A percentile compares a stretch with the other conserved stretches of the same genome.
Conservation (phyloP, 257 asterid species). For the Jacaranda copaia region DNA sequence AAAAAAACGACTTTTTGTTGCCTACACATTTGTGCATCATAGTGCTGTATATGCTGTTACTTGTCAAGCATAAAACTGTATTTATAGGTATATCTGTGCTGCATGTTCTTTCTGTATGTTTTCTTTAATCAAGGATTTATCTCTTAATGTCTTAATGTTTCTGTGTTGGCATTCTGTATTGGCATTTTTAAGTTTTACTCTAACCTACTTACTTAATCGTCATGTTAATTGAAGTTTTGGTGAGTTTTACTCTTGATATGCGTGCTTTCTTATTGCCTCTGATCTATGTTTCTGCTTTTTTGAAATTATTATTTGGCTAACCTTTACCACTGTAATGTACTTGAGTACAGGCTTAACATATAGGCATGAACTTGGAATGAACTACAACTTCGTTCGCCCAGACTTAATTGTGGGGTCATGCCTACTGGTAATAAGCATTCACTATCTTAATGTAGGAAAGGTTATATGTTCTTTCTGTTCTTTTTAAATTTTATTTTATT, state of each 20-base stretch:
- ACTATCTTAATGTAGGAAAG: constrained; percentile 10
- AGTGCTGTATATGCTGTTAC: too few relatives aligned
- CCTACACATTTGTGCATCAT: background rate
- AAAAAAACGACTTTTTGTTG: constrained; percentile 1
- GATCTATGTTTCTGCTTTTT: background rate
- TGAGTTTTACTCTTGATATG: constrained; percentile 10
- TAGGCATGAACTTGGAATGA: constrained; percentile 96
- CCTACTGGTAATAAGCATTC: constrained; percentile 67
- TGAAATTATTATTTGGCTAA: constrained; percentile 29
- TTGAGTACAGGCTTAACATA: constrained; percentile 72
- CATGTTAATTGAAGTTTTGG: background rate
- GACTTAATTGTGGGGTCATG: constrained; percentile 97
- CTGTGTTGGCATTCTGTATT: constrained; percentile 8
- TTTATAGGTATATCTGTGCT: background rate
- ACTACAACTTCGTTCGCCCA: constrained; percentile 87
- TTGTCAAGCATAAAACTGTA: too few relatives aligned
- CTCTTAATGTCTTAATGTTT: constrained; percentile 10
- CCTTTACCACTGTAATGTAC: constrained; percentile 5
- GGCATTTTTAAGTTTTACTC: background rate
- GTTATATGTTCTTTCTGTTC: background rate
- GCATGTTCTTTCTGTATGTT: background rate
- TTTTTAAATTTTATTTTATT: constrained; percentile 26
- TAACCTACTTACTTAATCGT: too few relatives aligned
- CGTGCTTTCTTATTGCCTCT: background rate
- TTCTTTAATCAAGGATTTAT: constrained; percentile 20